Evolutionary conservation across 768 basidiomycete species (phyloP).

Genomic region (Leccinum rimulosum): DNA sequence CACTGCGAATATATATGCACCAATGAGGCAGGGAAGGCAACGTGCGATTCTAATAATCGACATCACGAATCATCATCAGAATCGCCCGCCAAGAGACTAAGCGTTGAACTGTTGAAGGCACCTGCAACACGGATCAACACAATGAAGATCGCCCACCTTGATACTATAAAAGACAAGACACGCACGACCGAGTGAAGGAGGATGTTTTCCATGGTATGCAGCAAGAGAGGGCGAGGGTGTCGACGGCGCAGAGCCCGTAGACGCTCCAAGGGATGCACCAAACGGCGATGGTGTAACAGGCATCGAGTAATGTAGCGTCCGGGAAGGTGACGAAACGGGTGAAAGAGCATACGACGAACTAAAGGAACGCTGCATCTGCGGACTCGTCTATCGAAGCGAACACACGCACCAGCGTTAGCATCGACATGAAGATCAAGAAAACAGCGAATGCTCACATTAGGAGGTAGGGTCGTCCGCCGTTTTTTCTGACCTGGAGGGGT

Average conservation of each 20-base stretch:
- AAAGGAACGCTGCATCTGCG: constrained; percentile 30
- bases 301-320: constrained; percentile 33
- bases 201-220: constrained; percentile 39
- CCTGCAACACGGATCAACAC: constrained; percentile 12
- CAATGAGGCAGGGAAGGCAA: background rate
- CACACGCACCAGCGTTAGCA: background rate
- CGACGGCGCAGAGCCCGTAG: constrained; percentile 27
- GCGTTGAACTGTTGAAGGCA: constrained; percentile 28
- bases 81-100: constrained; percentile 26
- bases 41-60: background rate
- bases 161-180: background rate
- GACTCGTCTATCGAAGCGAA: constrained; percentile 17
- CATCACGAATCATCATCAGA: constrained; percentile 31
- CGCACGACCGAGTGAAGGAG: constrained; percentile 36
- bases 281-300: constrained; percentile 40
- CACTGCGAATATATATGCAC: constrained; percentile 12
- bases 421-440: background rate
- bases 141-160: background rate
- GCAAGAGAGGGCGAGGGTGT: constrained; percentile 40
- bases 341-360: constrained; percentile 30
- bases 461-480: constrained; percentile 24
- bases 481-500: constrained; percentile 29
- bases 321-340: constrained; percentile 32
- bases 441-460: constrained; percentile 14
- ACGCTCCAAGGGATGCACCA: constrained; percentile 33